A percentile compares a stretch with the other conserved stretches of the same genome.
These are phyloP conservation scores for Saturnispora sekii DNA, from an alignment of 805 yeast genomes.

Conservation along the genomic window DNA sequence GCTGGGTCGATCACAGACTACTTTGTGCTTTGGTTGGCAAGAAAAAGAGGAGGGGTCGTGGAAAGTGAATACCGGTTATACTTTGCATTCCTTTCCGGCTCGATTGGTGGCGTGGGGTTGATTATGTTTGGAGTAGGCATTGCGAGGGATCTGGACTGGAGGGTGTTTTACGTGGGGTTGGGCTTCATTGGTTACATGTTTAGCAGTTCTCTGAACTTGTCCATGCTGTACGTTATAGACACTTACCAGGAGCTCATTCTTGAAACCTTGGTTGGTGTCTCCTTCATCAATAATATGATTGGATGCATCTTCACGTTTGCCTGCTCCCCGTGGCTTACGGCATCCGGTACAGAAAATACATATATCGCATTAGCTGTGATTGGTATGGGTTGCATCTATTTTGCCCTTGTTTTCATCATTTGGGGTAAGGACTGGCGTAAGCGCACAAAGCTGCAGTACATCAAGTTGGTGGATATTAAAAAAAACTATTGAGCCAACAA, in stretches of 20 bases:
- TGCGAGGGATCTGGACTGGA: conserved; percentile 40
- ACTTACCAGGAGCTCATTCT: conserved; percentile 56
- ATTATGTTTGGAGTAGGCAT: conserved; percentile 61
- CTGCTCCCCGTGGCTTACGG: conserved; percentile 52
- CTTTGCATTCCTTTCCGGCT: conserved; percentile 46
- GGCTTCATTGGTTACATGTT: conserved; percentile 59
- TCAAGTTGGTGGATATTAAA: neutral
- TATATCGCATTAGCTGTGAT: conserved; percentile 54
- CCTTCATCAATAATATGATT: conserved; percentile 51
- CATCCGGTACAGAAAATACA: conserved; percentile 47
- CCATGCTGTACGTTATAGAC: conserved; percentile 58
- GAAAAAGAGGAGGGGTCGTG: conserved; percentile 45
- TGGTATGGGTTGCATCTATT: conserved; percentile 42
- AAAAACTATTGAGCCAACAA: conserved; percentile 3
- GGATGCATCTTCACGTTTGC: conserved; percentile 61
- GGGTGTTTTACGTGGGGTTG: conserved; percentile 47
- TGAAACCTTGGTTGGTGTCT: conserved; percentile 58
- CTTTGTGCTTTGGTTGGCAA: conserved; percentile 57
- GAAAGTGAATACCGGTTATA: conserved; percentile 58
- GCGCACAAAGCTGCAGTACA: conserved; percentile 40
- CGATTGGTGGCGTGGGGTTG: conserved; percentile 51
- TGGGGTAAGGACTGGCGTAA: conserved; percentile 54
- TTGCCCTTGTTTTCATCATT: conserved; percentile 44
- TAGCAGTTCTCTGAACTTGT: conserved; percentile 60
- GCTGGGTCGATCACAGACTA: conserved; percentile 57